Conservation (phyloP, 75 land plant genomes). For the Pinus taeda region DNA sequence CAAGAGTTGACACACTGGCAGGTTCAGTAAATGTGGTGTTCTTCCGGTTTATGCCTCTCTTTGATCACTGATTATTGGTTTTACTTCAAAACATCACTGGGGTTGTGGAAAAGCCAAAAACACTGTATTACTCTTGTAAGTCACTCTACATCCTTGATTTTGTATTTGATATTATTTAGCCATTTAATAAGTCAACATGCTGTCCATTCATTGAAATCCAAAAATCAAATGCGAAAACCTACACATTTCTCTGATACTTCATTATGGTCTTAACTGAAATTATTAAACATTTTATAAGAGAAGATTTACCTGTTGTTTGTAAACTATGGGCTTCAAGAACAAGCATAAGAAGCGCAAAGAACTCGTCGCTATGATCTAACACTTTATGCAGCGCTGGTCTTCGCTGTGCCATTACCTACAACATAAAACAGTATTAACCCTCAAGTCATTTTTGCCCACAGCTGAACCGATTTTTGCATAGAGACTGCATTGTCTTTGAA, state of each 20-base stretch:
- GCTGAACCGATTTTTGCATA: not conserved
- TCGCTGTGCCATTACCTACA: constrained; percentile 90
- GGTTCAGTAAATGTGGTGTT: not conserved
- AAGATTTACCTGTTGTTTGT: constrained; percentile 64
- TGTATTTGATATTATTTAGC: not conserved
- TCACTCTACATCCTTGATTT: not conserved
- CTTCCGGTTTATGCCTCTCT: not conserved
- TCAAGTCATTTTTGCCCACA: not conserved
- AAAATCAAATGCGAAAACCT: not conserved
- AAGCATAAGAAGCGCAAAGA: constrained; percentile 87
- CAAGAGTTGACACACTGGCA: not conserved
- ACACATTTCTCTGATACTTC: not conserved
- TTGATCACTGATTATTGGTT: not conserved
- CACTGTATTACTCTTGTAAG: not conserved
- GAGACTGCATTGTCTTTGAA: not conserved
- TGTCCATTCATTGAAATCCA: not conserved
- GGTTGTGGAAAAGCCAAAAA: not conserved
- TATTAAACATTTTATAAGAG: not conserved
- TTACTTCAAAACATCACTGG: not conserved
- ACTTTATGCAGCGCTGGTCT: constrained; percentile 86
- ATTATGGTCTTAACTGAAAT: not conserved
- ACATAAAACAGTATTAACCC: not conserved
- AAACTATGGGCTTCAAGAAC: constrained; percentile 92
- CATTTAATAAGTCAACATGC: not conserved
- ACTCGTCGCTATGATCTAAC: constrained; percentile 95